A percentile compares a stretch with the other conserved stretches of the same genome.
phyloP scores from a whole-genome alignment of 1,139 yeast species.

The Saccharomycopsis hybrid region DNA sequence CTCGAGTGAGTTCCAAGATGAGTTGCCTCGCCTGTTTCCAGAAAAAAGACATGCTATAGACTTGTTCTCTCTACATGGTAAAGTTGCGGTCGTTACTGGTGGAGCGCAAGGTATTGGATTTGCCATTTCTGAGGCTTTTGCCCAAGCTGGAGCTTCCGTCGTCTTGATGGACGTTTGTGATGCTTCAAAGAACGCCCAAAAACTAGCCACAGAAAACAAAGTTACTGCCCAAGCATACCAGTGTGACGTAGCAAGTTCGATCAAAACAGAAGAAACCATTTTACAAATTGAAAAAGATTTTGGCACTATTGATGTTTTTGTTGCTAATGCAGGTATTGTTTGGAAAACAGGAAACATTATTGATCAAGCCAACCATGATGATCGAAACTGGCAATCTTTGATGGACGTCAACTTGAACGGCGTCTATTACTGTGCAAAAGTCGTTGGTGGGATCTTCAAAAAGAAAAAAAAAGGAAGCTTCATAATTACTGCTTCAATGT shows the following conservation, averaged over 20 bases:
- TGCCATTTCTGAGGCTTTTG: conserved; percentile 78
- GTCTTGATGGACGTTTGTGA: conserved; percentile 65
- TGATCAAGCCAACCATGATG: conserved; percentile 48
- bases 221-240: conserved; percentile 66
- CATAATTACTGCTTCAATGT: conserved; percentile 87
- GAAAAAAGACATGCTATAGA: conserved; percentile 30
- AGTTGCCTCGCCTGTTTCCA: conserved; percentile 23
- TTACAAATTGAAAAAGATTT: conserved; percentile 60
- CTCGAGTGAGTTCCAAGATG: conserved; percentile 27
- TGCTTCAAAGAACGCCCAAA: conserved; percentile 51
- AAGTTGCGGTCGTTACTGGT: conserved; percentile 85
- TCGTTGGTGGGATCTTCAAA: conserved; percentile 65
- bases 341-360: conserved; percentile 72
- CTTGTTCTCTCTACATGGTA: conserved; percentile 66
- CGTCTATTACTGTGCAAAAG: conserved; percentile 68
- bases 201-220: conserved; percentile 58
- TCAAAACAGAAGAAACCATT: conserved; percentile 52
- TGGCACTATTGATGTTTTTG: conserved; percentile 72
- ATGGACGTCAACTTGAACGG: conserved; percentile 70
- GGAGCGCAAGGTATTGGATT: conserved; percentile 85
- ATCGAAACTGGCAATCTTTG: conserved; percentile 56
- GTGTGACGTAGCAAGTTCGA: conserved; percentile 56
- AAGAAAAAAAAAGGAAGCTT: conserved; percentile 62
- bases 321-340: conserved; percentile 88
- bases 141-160: conserved; percentile 87